Conservation (phyloP, 345 rosid genomes). For the Camelina neglecta region DNA sequence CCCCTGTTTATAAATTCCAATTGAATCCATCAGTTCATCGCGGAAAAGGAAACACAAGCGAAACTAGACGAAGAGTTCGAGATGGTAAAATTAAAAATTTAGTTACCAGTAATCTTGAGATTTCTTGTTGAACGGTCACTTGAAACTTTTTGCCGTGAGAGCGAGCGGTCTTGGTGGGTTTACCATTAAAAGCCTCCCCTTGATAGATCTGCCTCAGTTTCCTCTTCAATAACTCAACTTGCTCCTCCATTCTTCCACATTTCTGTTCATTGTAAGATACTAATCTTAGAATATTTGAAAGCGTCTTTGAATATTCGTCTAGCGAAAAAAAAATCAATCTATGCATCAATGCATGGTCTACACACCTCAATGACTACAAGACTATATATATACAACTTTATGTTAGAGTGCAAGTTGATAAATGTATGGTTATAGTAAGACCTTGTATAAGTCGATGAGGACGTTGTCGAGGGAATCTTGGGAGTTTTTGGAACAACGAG, state of each 20-base stretch:
- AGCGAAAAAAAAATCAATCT: too few species aligned
- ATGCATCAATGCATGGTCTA: too few species aligned
- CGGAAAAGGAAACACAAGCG: background rate
- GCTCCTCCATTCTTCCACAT: conserved; percentile 86
- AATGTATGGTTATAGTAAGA: conserved; percentile 33
- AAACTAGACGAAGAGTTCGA: background rate
- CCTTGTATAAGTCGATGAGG: conserved; percentile 96
- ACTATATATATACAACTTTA: too few species aligned
- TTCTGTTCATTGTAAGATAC: conserved; percentile 54
- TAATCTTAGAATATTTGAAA: background rate
- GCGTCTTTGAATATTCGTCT: too few species aligned
- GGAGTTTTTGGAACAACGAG: conserved; percentile 76
- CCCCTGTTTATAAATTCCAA: conserved; percentile 53
- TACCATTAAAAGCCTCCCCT: conserved; percentile 87
- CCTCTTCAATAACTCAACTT: conserved; percentile 75
- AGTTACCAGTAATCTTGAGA: conserved; percentile 84
- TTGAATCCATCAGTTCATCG: background rate
- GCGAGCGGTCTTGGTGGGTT: conserved; percentile 89
- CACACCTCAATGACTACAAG: too few species aligned
- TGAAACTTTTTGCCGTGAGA: conserved; percentile 96
- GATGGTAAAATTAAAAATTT: background rate
- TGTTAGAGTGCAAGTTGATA: background rate
- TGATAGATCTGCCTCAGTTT: conserved; percentile 82
- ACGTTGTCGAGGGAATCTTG: conserved; percentile 94
- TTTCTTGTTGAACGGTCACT: conserved; percentile 90